Percentiles rank a stretch among this genome's conserved stretches.
Conservation (phyloP, 2,329 filamentous ascomycete species). For the Arthrobotrys sinensis region DNA sequence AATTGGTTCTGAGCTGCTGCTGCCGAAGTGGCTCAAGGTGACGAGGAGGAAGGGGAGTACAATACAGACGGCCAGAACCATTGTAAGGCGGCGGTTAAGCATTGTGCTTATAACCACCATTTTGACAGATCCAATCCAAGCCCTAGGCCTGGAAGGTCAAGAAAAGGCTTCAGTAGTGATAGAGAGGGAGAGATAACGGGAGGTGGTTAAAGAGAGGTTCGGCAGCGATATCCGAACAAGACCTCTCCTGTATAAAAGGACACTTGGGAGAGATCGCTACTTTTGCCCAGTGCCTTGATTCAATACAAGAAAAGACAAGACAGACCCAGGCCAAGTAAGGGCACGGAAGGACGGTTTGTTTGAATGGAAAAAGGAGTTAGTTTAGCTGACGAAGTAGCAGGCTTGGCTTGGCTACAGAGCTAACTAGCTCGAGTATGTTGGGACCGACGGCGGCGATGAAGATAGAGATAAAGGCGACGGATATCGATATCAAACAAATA, state of each 20-base stretch:
- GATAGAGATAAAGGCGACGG: neutral
- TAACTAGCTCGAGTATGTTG: conserved; percentile 1
- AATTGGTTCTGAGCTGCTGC: conserved; percentile 1
- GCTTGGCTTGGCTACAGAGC: conserved; percentile 21
- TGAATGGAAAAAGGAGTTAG: conserved; percentile 12
- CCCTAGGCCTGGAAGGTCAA: conserved; percentile 10
- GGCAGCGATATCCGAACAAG: conserved; percentile 34
- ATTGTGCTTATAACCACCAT: conserved; percentile 37
- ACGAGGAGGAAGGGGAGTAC: conserved; percentile 48
- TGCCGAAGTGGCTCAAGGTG: conserved; percentile 37
- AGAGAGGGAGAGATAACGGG: conserved; percentile 4
- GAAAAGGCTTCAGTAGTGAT: conserved; percentile 1
- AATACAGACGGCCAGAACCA: conserved; percentile 43
- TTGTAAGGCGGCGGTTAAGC: conserved; percentile 49
- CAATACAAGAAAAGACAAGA: neutral
- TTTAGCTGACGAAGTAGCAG: conserved; percentile 18
- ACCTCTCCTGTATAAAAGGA: conserved; percentile 36
- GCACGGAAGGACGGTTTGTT: neutral
- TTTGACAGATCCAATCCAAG: conserved; percentile 5
- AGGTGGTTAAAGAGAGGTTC: conserved; percentile 6
- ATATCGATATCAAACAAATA: neutral
- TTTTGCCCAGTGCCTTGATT: conserved; percentile 7
- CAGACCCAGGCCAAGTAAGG: conserved; percentile 11
- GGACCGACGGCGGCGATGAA: neutral
- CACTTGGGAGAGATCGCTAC: conserved; percentile 10